A percentile compares a stretch with the other conserved stretches of the same genome.
Evolutionary conservation across 2,329 filamentous ascomycete genomes (phyloP).

Genomic region (Fusarium abutilonis): DNA sequence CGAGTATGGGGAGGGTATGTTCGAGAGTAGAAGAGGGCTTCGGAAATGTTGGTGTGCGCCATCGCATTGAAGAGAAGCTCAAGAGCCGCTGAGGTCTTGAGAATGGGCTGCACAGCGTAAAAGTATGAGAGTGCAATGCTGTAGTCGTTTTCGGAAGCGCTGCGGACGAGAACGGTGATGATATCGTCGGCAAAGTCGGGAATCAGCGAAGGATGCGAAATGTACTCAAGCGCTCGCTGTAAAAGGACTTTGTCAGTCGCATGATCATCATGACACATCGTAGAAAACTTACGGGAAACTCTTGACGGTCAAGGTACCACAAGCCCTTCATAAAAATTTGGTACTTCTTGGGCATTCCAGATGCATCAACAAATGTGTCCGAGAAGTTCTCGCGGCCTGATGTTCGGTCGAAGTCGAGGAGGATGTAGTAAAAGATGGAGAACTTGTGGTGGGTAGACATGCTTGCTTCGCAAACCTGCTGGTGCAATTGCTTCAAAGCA

Average conservation of each 20-base stretch:
- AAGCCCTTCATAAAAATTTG: constrained; percentile 83
- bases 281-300: constrained; percentile 66
- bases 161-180: constrained; percentile 72
- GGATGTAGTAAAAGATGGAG: constrained; percentile 83
- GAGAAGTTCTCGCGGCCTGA: constrained; percentile 62
- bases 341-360: constrained; percentile 78
- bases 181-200: constrained; percentile 88
- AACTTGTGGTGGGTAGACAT: constrained; percentile 81
- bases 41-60: constrained; percentile 71
- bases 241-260: constrained; percentile 3
- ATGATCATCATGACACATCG: not conserved
- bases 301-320: constrained; percentile 79
- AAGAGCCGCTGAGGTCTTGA: constrained; percentile 71
- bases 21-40: constrained; percentile 78
- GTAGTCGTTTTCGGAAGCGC: constrained; percentile 68
- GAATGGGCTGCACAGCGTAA: constrained; percentile 75
- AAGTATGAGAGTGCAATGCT: constrained; percentile 80
- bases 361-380: constrained; percentile 66
- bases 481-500: constrained; percentile 74
- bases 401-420: constrained; percentile 74
- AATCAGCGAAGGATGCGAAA: constrained; percentile 81
- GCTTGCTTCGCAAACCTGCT: constrained; percentile 71
- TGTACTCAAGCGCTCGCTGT: constrained; percentile 74
- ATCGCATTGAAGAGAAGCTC: constrained; percentile 76
- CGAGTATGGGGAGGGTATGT: constrained; percentile 70